Evolutionary conservation across 2,329 filamentous ascomycete species (phyloP), one percentile per base, ranked within the genome.

Genomic region (Biscogniauxia mediterranea): DNA sequence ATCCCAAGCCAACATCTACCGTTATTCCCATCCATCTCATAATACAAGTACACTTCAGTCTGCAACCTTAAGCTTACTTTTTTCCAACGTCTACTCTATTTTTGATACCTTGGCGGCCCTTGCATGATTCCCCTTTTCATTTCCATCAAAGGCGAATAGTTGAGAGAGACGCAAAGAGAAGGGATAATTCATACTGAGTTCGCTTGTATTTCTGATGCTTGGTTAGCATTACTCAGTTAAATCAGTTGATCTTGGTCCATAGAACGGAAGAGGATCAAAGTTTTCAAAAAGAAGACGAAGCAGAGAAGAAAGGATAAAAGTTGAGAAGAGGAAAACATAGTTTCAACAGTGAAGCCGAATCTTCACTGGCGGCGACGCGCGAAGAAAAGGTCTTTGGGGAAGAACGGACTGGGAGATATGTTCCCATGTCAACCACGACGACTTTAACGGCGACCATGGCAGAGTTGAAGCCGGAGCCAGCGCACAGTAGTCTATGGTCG

Each of bases 381-480:
- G 59, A 57, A 64, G 61, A 59, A 64, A 20, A 65, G 64, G 63
- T 62, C 57, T 42, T 46, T 46, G 38, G 38, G 53, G 51, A 62
- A 61, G 61, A 65, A 61, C 63, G 55, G 67, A 60, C 65, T 66
- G 68, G 62, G 67, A 68, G 79, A 78, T 71, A 84, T 83, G 82
- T 73, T 79, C 81, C 77, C 81, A 86, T 86, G 83, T 85, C 84
- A 79, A 83, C 83, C 78, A 82, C 82, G 72, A 77, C 83, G 75
- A 83, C 83, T 68, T 85, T 86, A 75, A 81, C 83, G 78, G 81
- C 82, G 73, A 84, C 80, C 74, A 86, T 87, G 84, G 83, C 84
- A 82, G 84, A 86, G 74, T 74, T 87, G 78, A 85, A 85, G 80
- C 77, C 79, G 73, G 84, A 87, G 76, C 77, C 83, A 71, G 76